phyloP scores from a whole-genome alignment of 208 protist genomes.

The Acanthamoeba lenticulata region DNA sequence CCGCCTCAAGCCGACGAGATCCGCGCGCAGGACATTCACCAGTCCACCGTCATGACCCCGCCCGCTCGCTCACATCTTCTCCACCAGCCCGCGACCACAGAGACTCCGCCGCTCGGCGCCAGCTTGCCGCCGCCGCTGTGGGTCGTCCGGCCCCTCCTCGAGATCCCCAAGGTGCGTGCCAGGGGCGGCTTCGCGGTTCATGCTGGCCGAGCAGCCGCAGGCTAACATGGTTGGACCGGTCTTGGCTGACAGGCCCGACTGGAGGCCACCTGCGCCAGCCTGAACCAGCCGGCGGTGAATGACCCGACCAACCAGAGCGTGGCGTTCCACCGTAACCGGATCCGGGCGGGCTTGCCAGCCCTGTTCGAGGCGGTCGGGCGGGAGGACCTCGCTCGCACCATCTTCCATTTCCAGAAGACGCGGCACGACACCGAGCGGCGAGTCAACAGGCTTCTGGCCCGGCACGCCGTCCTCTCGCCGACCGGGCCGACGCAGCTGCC shows the following conservation, averaged over 20 bases:
- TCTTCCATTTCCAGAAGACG: constrained; percentile 14
- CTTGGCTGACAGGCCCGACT: not conserved
- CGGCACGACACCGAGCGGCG: not conserved
- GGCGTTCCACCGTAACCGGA: not conserved
- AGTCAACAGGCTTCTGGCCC: not conserved
- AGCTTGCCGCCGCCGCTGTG: not conserved
- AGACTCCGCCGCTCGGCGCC: not conserved
- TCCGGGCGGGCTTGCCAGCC: not conserved
- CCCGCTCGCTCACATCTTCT: not conserved
- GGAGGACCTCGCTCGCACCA: not conserved
- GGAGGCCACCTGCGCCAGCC: not conserved
- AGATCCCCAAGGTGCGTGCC: not conserved
- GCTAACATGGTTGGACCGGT: not conserved
- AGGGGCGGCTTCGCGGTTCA: not conserved
- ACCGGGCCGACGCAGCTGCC: too few species aligned
- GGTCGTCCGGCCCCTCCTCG: not conserved
- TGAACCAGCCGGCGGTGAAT: not conserved
- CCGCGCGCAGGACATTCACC: not conserved
- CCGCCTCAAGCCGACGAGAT: not conserved
- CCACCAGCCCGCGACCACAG: too few species aligned
- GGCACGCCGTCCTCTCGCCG: not conserved
- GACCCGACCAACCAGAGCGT: not conserved
- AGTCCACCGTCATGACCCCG: not conserved
- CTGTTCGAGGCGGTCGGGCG: not conserved
- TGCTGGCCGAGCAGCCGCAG: not conserved